A percentile compares a stretch with the other conserved stretches of the same genome.
These are phyloP conservation scores for Combretum micranthum DNA, from an alignment of 345 rosid species.

Conservation along the genomic window DNA sequence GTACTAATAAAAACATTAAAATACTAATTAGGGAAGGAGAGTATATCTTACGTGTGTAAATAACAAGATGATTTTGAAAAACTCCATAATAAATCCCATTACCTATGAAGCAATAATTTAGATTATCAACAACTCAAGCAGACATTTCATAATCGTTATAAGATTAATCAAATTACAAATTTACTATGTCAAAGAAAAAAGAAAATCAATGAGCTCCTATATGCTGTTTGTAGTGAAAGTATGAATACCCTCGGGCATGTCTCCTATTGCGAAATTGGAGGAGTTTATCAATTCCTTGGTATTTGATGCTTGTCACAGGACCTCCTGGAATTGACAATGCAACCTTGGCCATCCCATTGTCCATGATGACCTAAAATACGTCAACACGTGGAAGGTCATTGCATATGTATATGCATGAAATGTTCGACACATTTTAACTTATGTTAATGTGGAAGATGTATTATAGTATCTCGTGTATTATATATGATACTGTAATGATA, in stretches of 20 bases:
- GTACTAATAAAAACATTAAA: no score
- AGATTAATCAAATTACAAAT: no score
- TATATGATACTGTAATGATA: no score
- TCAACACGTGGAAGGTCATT: background rate
- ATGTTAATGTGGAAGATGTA: no score
- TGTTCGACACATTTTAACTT: no score
- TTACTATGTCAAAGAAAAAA: background rate
- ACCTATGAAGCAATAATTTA: background rate
- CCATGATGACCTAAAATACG: constrained; percentile 22
- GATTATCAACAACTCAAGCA: background rate
- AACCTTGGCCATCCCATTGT: constrained; percentile 28
- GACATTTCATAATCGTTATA: background rate
- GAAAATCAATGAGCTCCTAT: background rate
- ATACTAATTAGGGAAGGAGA: no score
- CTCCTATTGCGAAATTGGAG: constrained; percentile 11
- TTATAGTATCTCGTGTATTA: no score
- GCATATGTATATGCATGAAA: no score
- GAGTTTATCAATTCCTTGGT: constrained; percentile 25
- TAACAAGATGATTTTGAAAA: background rate
- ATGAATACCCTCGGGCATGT: constrained; percentile 3
- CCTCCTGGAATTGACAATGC: constrained; percentile 26
- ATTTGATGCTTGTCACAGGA: constrained; percentile 18
- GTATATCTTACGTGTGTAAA: background rate
- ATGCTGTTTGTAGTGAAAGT: background rate
- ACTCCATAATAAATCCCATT: constrained; percentile 8